A percentile compares a stretch with the other conserved stretches of the same genome.
These are phyloP conservation scores for Xylaria sp. DNA, from an alignment of 2,329 filamentous ascomycete genomes.

Conservation along the genomic window DNA sequence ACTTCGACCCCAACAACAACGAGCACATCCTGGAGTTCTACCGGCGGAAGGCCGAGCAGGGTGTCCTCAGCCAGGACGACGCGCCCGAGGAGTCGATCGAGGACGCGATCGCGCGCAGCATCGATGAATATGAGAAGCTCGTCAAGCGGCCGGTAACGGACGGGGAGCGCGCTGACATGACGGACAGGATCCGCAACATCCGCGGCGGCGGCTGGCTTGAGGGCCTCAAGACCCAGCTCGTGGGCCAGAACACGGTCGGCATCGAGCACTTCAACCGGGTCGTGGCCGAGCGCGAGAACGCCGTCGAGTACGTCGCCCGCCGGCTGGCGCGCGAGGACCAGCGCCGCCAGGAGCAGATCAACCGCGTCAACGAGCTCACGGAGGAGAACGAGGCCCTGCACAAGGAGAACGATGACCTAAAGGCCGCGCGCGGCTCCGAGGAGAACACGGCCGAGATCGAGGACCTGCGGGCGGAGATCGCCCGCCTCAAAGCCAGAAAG, in stretches of 20 bases:
- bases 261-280: constrained; percentile 32
- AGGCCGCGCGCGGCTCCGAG: too few relatives aligned
- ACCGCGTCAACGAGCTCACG: constrained; percentile 2
- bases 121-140: constrained; percentile 12
- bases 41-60: not conserved
- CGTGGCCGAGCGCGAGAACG: constrained; percentile 24
- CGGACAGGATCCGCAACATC: constrained; percentile 7
- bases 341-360: not conserved
- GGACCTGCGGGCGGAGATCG: too few relatives aligned
- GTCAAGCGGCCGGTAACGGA: not conserved
- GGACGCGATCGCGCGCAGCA: constrained; percentile 15
- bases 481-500: too few relatives aligned
- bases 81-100: constrained; percentile 22
- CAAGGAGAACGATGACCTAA: not conserved
- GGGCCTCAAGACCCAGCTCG: constrained; percentile 15
- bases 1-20: constrained; percentile 17
- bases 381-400: not conserved
- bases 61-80: not conserved
- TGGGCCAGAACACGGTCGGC: constrained; percentile 17
- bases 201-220: constrained; percentile 26
- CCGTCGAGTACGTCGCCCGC: constrained; percentile 14
- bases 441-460: too few relatives aligned
- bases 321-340: not conserved
- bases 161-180: constrained; percentile 20
- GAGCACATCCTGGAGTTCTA: constrained; percentile 2